Percentiles rank a stretch among this genome's conserved stretches.
These are phyloP conservation scores for Furcasterigmium furcatum DNA, from an alignment of 2,329 filamentous ascomycete genomes.

Conservation along the genomic window DNA sequence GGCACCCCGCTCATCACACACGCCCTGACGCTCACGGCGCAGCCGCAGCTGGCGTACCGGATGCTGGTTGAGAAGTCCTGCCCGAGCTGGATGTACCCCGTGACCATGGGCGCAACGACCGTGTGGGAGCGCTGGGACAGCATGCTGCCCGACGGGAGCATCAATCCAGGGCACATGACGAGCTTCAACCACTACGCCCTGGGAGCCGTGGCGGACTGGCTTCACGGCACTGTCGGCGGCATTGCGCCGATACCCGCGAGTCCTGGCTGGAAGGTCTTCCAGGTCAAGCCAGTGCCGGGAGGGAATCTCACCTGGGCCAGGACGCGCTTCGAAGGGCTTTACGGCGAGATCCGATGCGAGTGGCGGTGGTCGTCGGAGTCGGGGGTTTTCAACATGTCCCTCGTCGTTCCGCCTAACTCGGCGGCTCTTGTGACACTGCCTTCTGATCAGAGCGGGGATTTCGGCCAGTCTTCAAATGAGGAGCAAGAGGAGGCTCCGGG, in stretches of 20 bases:
- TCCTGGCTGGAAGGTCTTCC: conserved; percentile 34
- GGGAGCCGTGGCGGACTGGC: conserved; percentile 42
- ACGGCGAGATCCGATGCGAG: conserved; percentile 19
- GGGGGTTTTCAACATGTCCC: no score
- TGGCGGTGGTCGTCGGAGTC: conserved; percentile 7
- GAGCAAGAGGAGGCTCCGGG: no score
- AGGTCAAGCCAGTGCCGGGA: conserved; percentile 29
- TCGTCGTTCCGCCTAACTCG: no score
- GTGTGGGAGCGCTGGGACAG: conserved; percentile 51
- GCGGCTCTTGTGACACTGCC: no score
- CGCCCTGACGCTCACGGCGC: conserved; percentile 21
- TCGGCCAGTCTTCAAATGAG: no score
- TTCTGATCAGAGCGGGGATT: no score
- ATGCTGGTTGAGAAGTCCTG: conserved; percentile 42
- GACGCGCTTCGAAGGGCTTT: conserved; percentile 22
- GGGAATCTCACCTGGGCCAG: conserved; percentile 28
- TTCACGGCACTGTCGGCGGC: conserved; percentile 38
- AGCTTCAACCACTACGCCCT: conserved; percentile 49
- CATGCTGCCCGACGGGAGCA: conserved; percentile 34
- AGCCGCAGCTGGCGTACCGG: conserved; percentile 32
- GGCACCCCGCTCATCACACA: conserved; percentile 16
- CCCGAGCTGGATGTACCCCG: conserved; percentile 45
- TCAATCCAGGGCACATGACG: conserved; percentile 44
- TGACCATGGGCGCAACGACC: conserved; percentile 40
- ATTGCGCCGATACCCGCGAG: conserved; percentile 24